These are phyloP conservation scores for Botrytis elliptica DNA, from an alignment of 2,329 filamentous ascomycete species.

Conservation along the genomic window DNA sequence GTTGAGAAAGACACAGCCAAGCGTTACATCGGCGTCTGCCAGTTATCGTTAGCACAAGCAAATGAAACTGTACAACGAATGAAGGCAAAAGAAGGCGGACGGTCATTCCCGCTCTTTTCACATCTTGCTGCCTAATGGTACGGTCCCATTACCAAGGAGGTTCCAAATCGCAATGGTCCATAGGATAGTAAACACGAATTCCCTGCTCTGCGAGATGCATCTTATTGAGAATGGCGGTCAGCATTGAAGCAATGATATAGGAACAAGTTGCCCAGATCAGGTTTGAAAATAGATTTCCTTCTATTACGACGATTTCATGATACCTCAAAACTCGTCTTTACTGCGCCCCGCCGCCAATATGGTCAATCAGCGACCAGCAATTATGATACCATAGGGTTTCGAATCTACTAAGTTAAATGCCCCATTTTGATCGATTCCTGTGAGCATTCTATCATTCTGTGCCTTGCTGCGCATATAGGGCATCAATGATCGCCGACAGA, in stretches of 20 bases:
- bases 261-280: slow-evolving; percentile 19
- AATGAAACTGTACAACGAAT: background rate
- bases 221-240: background rate
- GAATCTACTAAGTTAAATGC: background rate
- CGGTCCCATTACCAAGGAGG: background rate
- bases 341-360: background rate
- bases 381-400: background rate
- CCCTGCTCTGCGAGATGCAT: background rate
- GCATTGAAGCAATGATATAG: slow-evolving; percentile 18
- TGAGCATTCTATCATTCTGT: background rate
- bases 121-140: slow-evolving; percentile 17
- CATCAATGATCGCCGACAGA: background rate
- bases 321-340: background rate
- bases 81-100: slow-evolving; percentile 14
- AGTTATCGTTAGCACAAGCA: slow-evolving; percentile 1
- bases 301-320: background rate
- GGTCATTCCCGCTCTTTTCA: background rate
- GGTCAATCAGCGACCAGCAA: background rate
- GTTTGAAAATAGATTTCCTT: slow-evolving; percentile 14
- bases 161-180: background rate
- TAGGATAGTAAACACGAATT: background rate
- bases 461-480: slow-evolving; percentile 21
- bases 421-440: background rate
- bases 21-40: slow-evolving; percentile 10
- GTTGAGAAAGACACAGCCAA: background rate